These are phyloP conservation scores for Clausena lansium DNA, from an alignment of 345 rosid species.

Conservation along the genomic window DNA sequence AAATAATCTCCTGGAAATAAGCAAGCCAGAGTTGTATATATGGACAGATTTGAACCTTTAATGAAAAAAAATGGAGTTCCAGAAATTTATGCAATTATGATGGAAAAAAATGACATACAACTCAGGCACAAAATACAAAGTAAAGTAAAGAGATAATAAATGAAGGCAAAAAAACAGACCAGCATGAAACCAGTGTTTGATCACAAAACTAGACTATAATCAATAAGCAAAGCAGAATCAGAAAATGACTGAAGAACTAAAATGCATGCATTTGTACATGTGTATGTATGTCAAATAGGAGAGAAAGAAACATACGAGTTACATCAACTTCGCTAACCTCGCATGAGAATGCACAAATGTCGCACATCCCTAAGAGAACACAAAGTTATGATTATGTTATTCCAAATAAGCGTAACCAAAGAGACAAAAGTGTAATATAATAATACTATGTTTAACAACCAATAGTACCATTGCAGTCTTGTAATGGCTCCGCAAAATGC, in stretches of 20 bases:
- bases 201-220: neutral
- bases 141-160: too few relatives aligned
- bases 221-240: neutral
- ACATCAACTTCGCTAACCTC: conserved; percentile 73
- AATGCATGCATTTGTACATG: neutral
- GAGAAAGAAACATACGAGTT: conserved; percentile 50
- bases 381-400: conserved; percentile 10
- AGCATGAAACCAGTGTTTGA: neutral
- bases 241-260: neutral
- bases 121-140: neutral
- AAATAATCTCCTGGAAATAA: neutral
- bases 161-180: neutral
- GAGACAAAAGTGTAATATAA: conserved; percentile 1
- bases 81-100: neutral
- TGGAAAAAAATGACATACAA: neutral
- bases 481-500: conserved; percentile 88
- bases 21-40: neutral
- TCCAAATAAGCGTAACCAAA: conserved; percentile 5
- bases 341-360: conserved; percentile 72
- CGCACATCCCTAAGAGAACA: conserved; percentile 80
- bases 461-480: conserved; percentile 81
- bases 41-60: neutral
- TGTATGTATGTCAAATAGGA: neutral
- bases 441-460: neutral
- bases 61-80: neutral